Evolutionary conservation across 73 alveolate species (phyloP), one percentile per base, ranked within the genome.

Genomic region (Paramecium caudatum): DNA sequence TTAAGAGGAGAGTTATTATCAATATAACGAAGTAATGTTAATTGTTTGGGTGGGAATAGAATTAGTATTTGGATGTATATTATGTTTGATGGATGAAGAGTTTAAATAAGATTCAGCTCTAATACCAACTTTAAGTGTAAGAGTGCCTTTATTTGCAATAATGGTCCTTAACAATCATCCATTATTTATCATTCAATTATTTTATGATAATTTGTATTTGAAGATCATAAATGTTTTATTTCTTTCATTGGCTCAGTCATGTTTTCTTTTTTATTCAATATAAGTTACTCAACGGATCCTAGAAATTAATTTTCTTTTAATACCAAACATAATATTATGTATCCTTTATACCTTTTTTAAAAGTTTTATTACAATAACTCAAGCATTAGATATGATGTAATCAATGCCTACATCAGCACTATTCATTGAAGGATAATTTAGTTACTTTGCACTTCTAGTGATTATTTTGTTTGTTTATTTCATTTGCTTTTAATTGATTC

Each of bases 1-100:
- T 13, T 10, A 33, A 65, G 39, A 43, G 15, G 15, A 65, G 39
- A 43, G 34, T 33, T 65, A 65, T 65, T 65, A 33, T 15, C 49
- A 25, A 65, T 65, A 33, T 65, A 65, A 65, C 34, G 83, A 65
- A 65, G 83, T 65, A 12, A 65, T 65, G 83, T 25, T 33, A 30
- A 65, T 65, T 65, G 49, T 43, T 65, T 65, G 83, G 83, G 34
- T 65, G 16, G 83, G 83, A 65, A 65, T 65, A 32, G 83, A 65
- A 65, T 10, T 65, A 12, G 83, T 36, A 10, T 65, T 65, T 65
- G 32, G 83, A 12, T 65, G 83, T 12, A 13, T 65, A 9, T 33
- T 65, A 0, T 33, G 12, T 10, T 17, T 65, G 47, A 32, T 65
- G 9, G 83, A 65, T 7, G 83, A 65, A 32, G 83, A 65, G n/a